These are phyloP conservation scores for Hyparrhenia diplandra DNA, from an alignment of 176 grass and related monocot species.

Conservation along the genomic window DNA sequence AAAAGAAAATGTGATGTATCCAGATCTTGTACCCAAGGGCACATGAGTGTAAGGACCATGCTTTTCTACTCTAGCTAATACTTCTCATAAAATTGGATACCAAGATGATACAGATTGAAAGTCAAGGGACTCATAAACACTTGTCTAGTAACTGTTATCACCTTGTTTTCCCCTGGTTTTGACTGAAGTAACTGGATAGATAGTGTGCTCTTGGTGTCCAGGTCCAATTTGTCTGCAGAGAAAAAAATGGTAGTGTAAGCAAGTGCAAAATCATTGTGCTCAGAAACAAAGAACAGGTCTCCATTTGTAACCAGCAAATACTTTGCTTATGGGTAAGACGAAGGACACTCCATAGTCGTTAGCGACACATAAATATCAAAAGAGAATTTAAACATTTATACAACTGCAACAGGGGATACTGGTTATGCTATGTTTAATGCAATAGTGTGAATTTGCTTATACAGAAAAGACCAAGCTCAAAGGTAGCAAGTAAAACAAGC, in stretches of 20 bases:
- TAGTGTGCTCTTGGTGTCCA: slow-evolving; percentile 57
- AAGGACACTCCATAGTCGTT: not conserved
- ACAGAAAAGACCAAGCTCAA: not conserved
- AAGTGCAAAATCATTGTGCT: not conserved
- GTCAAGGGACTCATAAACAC: not conserved
- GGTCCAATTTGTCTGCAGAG: too few species aligned
- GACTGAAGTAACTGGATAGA: slow-evolving; percentile 74
- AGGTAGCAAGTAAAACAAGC: not conserved
- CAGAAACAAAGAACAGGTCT: not conserved
- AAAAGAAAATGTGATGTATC: not conserved
- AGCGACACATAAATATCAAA: not conserved
- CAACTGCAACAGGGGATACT: not conserved
- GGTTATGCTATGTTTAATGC: not conserved
- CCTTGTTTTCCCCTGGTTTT: slow-evolving; percentile 47
- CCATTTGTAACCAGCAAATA: not conserved
- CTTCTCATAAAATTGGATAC: not conserved
- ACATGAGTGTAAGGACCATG: not conserved
- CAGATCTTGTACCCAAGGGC: not conserved
- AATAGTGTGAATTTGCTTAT: not conserved
- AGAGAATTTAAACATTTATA: not conserved
- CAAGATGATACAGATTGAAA: not conserved
- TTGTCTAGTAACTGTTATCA: slow-evolving; percentile 24
- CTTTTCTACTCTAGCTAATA: not conserved
- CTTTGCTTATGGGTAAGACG: not conserved
- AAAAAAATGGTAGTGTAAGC: slow-evolving; percentile 4